Conservation (phyloP, 495 filamentous ascomycete genomes). For the Hyaloscypha hepaticicola region DNA sequence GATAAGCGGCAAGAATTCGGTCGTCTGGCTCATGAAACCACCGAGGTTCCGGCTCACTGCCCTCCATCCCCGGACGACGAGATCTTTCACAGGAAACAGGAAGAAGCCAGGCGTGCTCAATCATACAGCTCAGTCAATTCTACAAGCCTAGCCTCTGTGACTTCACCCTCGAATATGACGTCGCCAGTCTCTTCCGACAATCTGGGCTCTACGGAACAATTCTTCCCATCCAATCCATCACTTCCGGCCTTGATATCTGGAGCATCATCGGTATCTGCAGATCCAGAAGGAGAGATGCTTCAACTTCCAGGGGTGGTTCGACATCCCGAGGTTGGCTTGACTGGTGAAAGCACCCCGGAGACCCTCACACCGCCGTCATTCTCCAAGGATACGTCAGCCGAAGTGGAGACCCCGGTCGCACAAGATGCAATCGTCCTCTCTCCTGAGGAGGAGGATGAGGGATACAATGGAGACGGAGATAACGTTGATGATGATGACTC, state of each 20-base stretch:
- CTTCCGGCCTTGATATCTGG: slow-evolving; percentile 74
- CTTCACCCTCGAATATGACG: slow-evolving; percentile 49
- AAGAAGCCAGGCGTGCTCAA: slow-evolving; percentile 37
- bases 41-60: slow-evolving; percentile 33
- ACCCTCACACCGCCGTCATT: slow-evolving; percentile 49
- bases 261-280: slow-evolving; percentile 75
- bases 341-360: slow-evolving; percentile 47
- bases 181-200: slow-evolving; percentile 57
- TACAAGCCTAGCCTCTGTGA: slow-evolving; percentile 43
- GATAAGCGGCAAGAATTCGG: slow-evolving; percentile 14
- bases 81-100: slow-evolving; percentile 28
- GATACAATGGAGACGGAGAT: slow-evolving; percentile 49
- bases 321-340: slow-evolving; percentile 23
- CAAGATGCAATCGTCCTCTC: slow-evolving; percentile 21
- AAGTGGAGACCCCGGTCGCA: slow-evolving; percentile 27
- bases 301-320: slow-evolving; percentile 46
- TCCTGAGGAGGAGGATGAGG: slow-evolving; percentile 49
- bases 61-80: slow-evolving; percentile 55
- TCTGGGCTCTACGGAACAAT: slow-evolving; percentile 55
- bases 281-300: slow-evolving; percentile 54
- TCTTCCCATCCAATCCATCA: slow-evolving; percentile 72
- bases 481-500: slow-evolving; percentile 50
- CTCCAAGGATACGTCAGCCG: slow-evolving; percentile 28
- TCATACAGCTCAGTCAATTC: slow-evolving; percentile 48
- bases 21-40: background rate